A percentile compares a stretch with the other conserved stretches of the same genome.
phyloP scores from a whole-genome alignment of 2,329 filamentous ascomycete genomes.

The Coniosporium tulheliwenetii region DNA sequence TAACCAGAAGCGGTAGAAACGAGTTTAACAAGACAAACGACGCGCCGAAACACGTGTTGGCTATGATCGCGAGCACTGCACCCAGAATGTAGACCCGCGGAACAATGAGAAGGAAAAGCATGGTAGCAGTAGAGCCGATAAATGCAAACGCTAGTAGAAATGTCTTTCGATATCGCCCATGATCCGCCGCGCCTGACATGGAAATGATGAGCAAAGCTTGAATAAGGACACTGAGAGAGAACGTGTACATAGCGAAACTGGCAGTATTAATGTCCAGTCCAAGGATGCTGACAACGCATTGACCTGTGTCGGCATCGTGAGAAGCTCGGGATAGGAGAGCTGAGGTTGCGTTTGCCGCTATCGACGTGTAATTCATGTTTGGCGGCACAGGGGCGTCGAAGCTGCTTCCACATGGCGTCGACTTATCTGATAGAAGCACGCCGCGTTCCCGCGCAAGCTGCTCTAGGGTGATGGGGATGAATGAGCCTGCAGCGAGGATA shows the following conservation, averaged over 20 bases:
- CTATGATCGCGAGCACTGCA: constrained; percentile 70
- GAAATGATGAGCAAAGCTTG: constrained; percentile 87
- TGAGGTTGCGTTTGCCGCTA: constrained; percentile 7
- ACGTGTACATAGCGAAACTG: constrained; percentile 97
- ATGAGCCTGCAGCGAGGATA: constrained; percentile 46
- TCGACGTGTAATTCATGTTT: constrained; percentile 8
- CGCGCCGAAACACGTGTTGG: constrained; percentile 87
- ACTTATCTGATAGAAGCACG: constrained; percentile 64
- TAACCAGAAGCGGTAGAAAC: constrained; percentile 79
- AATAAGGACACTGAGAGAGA: constrained; percentile 77
- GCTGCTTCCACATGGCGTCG: constrained; percentile 55
- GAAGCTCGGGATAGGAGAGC: constrained; percentile 7
- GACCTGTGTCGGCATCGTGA: constrained; percentile 29
- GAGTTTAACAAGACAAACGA: constrained; percentile 94
- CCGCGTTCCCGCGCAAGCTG: constrained; percentile 87
- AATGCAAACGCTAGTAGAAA: constrained; percentile 76
- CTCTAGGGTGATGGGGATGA: constrained; percentile 90
- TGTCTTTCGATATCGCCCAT: constrained; percentile 75
- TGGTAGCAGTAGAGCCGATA: constrained; percentile 65
- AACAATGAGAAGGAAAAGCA: constrained; percentile 71
- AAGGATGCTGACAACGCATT: constrained; percentile 71
- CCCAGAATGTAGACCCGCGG: constrained; percentile 66
- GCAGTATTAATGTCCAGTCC: constrained; percentile 87
- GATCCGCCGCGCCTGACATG: constrained; percentile 90
- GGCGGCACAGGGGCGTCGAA: constrained; percentile 30